Evolutionary conservation across 345 rosid genomes (phyloP).

Genomic region (Zanthoxylum bungeanum): DNA sequence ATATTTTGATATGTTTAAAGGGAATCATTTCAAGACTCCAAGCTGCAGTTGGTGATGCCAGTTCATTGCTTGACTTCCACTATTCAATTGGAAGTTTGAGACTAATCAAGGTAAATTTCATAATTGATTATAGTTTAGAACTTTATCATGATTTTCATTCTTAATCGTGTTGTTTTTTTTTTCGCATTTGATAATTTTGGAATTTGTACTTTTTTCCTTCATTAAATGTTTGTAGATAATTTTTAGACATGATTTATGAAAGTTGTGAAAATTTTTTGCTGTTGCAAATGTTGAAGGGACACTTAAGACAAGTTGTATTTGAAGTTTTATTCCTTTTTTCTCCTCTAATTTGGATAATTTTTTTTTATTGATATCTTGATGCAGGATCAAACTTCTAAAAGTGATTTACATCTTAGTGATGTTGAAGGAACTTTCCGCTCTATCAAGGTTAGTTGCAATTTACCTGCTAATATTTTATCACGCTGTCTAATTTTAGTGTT

Average conservation of each 20-base stretch:
- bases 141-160: neutral
- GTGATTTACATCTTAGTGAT: conserved; percentile 60
- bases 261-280: conserved; percentile 1
- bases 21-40: conserved; percentile 60
- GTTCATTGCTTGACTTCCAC: conserved; percentile 71
- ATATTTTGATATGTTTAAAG: conserved; percentile 33
- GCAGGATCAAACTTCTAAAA: conserved; percentile 66
- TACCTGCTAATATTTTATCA: conserved; percentile 10
- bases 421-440: conserved; percentile 75
- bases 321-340: conserved; percentile 1
- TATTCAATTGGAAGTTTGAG: conserved; percentile 67
- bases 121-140: neutral
- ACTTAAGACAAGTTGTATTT: neutral
- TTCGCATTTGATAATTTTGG: neutral
- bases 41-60: conserved; percentile 55
- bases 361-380: conserved; percentile 6
- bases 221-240: neutral
- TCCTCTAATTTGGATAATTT: neutral
- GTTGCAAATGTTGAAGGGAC: neutral
- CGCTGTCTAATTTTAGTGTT: neutral
- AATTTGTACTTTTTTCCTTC: neutral
- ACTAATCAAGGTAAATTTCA: conserved; percentile 66
- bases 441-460: conserved; percentile 63
- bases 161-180: too few species aligned
- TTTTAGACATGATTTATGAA: neutral